Evolutionary conservation across 768 basidiomycete genomes (phyloP).

Genomic region (Pisolithus orientalis): DNA sequence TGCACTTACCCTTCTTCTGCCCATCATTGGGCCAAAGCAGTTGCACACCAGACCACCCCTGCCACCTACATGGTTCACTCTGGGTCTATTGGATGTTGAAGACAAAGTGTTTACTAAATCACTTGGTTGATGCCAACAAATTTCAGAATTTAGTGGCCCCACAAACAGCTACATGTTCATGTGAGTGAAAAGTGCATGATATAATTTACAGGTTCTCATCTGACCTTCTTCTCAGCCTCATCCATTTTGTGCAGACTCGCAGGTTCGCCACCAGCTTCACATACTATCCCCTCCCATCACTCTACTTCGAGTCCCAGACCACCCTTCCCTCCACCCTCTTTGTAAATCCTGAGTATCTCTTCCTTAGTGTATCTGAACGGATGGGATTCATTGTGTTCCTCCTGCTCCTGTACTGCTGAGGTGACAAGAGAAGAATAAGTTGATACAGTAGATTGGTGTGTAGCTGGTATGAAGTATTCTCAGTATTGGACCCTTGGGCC

Average conservation of each 20-base stretch:
- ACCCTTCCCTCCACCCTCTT: conserved; percentile 30
- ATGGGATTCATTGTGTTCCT: conserved; percentile 56
- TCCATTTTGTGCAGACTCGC: conserved; percentile 71
- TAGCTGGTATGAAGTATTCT: conserved; percentile 20
- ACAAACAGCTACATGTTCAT: conserved; percentile 60
- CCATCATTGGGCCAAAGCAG: conserved; percentile 52
- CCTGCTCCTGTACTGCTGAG: conserved; percentile 41
- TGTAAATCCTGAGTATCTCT: conserved; percentile 69
- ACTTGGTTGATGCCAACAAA: conserved; percentile 77
- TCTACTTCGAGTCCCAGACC: conserved; percentile 82
- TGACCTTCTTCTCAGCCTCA: conserved; percentile 85
- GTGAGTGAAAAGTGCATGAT: conserved; percentile 19
- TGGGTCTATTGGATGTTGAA: too few species aligned
- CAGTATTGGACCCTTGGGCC: too few species aligned
- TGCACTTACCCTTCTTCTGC: conserved; percentile 8
- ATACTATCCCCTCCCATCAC: conserved; percentile 83
- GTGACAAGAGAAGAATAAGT: conserved; percentile 22
- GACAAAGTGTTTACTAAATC: conserved; percentile 59
- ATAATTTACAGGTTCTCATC: conserved; percentile 11
- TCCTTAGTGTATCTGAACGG: conserved; percentile 86
- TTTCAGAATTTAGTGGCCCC: conserved; percentile 76
- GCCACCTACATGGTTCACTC: too few species aligned
- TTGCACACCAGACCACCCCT: conserved; percentile 52
- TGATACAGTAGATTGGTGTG: conserved; percentile 58
- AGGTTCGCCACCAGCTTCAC: conserved; percentile 69